These are phyloP conservation scores for Penicillium digitatum DNA, from an alignment of 2,329 filamentous ascomycete genomes.

Conservation along the genomic window DNA sequence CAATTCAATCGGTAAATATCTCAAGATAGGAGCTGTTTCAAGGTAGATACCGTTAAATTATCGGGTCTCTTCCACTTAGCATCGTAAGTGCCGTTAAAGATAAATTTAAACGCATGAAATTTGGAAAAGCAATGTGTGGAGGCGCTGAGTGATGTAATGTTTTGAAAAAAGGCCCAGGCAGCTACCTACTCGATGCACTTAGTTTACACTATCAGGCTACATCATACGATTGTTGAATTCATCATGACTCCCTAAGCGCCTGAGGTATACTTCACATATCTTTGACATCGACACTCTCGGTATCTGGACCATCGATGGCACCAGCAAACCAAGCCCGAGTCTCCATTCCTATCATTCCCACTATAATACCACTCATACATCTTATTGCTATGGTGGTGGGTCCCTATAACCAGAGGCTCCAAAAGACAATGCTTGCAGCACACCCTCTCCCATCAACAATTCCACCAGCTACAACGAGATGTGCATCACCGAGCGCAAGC, in stretches of 20 bases:
- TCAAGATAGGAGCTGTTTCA: not conserved
- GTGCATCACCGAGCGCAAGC: constrained; percentile 27
- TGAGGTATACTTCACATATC: constrained; percentile 8
- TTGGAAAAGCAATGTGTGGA: not conserved
- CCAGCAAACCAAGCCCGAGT: constrained; percentile 4
- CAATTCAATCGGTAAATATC: not conserved
- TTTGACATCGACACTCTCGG: not conserved
- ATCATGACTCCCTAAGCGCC: not conserved
- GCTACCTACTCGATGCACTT: not conserved
- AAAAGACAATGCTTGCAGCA: not conserved
- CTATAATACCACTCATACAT: constrained; percentile 5
- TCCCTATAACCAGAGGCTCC: constrained; percentile 52
- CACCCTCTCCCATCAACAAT: constrained; percentile 47
- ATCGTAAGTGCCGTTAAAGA: not conserved
- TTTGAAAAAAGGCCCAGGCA: not conserved
- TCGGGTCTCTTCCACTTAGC: not conserved
- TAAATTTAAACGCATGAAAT: too few species aligned
- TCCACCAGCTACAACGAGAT: constrained; percentile 49
- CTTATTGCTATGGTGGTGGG: constrained; percentile 49
- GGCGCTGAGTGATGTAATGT: not conserved
- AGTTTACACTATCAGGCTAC: not conserved
- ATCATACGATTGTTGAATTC: not conserved
- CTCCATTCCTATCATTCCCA: not conserved
- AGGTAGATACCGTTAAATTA: not conserved
- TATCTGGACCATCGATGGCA: not conserved